Evolutionary conservation across 225 moss, liverwort and hornwort species (phyloP).

Genomic region (Takakia lepidozioides): DNA sequence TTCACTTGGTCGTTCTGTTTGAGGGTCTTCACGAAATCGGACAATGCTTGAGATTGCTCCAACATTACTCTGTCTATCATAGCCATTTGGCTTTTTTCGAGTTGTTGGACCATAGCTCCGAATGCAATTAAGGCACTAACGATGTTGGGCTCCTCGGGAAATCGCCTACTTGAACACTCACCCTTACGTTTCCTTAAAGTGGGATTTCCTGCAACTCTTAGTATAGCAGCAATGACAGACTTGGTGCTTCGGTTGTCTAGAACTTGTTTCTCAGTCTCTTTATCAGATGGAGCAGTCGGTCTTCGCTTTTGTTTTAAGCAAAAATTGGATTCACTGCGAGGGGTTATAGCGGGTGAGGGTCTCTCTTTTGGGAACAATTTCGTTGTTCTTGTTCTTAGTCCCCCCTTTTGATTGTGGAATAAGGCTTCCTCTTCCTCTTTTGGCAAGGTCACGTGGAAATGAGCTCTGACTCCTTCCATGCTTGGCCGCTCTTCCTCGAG

Average conservation of each 20-base stretch:
- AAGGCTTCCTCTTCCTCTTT: neutral
- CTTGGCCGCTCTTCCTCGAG: neutral
- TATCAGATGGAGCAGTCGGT: neutral
- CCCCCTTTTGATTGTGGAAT: no score
- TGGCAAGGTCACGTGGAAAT: constrained; percentile 3
- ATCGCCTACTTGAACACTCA: neutral
- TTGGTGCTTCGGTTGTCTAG: neutral
- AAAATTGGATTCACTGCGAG: constrained; percentile 1
- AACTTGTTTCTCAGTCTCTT: neutral
- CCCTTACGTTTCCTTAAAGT: neutral
- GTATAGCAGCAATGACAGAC: neutral
- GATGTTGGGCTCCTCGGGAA: constrained; percentile 8
- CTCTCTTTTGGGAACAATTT: neutral
- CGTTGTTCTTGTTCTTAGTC: no score
- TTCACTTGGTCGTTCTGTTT: constrained; percentile 23
- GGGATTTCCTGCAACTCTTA: neutral
- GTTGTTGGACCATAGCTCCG: constrained; percentile 31
- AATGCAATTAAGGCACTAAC: constrained; percentile 13
- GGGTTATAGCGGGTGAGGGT: neutral
- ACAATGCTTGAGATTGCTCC: constrained; percentile 22
- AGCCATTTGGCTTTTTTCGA: constrained; percentile 24
- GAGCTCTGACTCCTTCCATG: constrained; percentile 3
- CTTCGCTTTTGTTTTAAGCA: constrained; percentile 3
- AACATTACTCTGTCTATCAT: constrained; percentile 17
- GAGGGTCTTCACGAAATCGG: constrained; percentile 23